Conservation (phyloP, 805 yeast genomes). For the Spathaspora arborariae region DNA sequence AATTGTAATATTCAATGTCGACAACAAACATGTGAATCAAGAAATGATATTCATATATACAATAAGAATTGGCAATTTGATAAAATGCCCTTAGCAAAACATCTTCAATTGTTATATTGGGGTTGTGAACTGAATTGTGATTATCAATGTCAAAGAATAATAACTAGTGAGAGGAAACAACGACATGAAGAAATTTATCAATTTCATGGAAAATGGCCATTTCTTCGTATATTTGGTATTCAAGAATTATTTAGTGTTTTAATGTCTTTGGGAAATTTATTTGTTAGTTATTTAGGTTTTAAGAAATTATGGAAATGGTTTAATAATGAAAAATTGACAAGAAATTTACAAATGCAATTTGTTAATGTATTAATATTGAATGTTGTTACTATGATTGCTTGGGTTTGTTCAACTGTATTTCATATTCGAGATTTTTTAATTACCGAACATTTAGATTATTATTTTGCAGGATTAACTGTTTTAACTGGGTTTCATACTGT, state of each 20-base stretch:
- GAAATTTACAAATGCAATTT: constrained; percentile 10
- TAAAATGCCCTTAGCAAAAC: constrained; percentile 35
- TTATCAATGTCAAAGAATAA: constrained; percentile 81
- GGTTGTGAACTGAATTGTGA: constrained; percentile 80
- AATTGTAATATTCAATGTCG: constrained; percentile 53
- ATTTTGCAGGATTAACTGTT: constrained; percentile 88
- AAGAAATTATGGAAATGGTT: constrained; percentile 18
- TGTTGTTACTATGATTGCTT: constrained; percentile 73
- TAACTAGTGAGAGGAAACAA: constrained; percentile 53
- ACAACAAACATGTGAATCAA: constrained; percentile 28
- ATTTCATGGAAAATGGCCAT: constrained; percentile 99
- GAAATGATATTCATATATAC: constrained; percentile 22
- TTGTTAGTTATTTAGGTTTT: constrained; percentile 49
- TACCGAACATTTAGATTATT: constrained; percentile 87
- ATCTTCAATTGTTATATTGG: constrained; percentile 58
- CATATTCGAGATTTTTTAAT: constrained; percentile 78
- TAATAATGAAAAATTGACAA: constrained; percentile 4
- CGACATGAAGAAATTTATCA: constrained; percentile 61
- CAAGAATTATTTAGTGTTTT: constrained; percentile 82
- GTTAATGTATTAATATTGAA: constrained; percentile 46
- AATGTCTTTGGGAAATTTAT: constrained; percentile 57
- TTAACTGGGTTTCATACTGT: constrained; percentile 74
- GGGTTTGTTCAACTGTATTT: constrained; percentile 83
- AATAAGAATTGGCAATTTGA: constrained; percentile 34
- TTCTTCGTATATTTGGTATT: constrained; percentile 65